A percentile compares a stretch with the other conserved stretches of the same genome.
phyloP scores from a whole-genome alignment of 2,329 filamentous ascomycete species.

The Graphilbum fragrans region DNA sequence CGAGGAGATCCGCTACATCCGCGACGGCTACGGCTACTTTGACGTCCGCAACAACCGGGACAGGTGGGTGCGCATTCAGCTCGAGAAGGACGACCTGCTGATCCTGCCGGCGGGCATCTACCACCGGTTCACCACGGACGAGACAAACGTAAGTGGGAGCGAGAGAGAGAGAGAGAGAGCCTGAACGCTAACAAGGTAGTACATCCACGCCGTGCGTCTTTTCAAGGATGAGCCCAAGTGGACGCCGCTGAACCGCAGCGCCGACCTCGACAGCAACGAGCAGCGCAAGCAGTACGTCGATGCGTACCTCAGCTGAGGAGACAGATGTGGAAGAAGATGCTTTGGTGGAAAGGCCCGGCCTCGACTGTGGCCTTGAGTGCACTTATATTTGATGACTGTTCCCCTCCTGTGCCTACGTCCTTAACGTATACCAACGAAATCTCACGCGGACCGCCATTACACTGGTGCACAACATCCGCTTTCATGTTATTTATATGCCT shows the following conservation, averaged over 20 bases:
- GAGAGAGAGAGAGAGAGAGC: no score
- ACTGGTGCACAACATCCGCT: no score
- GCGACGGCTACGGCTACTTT: conserved; percentile 82
- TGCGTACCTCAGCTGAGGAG: conserved; percentile 24
- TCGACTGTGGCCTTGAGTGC: no score
- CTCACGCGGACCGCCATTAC: no score
- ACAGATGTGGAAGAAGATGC: neutral
- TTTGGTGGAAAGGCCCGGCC: neutral
- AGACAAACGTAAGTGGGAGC: conserved; percentile 60
- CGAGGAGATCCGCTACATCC: conserved; percentile 93
- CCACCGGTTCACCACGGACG: conserved; percentile 92
- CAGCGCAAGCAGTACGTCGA: conserved; percentile 68
- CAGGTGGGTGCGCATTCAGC: conserved; percentile 74
- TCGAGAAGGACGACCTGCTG: conserved; percentile 82
- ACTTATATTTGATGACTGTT: no score
- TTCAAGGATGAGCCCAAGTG: conserved; percentile 99
- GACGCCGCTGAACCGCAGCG: conserved; percentile 77
- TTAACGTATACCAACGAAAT: no score
- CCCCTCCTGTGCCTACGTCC: no score
- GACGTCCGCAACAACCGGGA: conserved; percentile 77
- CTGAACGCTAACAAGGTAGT: conserved; percentile 39
- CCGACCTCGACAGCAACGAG: conserved; percentile 65
- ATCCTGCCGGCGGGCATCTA: conserved; percentile 93
- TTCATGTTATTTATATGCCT: no score
- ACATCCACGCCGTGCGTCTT: conserved; percentile 87